These are phyloP conservation scores for Alternaria sp. DNA, from an alignment of 2,329 filamentous ascomycete genomes.

Conservation along the genomic window DNA sequence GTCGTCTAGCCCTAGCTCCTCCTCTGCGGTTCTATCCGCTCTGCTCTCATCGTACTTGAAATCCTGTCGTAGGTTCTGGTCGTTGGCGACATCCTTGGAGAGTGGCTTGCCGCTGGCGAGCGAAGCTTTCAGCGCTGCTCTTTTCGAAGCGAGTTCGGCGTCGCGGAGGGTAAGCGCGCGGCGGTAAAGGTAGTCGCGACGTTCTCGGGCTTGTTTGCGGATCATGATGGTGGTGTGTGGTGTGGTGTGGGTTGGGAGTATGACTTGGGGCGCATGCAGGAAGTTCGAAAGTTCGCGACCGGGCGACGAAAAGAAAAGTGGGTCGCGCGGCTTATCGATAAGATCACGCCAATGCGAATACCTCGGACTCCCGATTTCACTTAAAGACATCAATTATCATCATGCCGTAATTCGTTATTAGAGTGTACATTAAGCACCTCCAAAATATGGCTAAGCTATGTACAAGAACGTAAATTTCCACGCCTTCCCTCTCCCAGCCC, in stretches of 20 bases:
- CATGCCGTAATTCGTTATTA: no score
- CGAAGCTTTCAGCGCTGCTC: slow-evolving; percentile 83
- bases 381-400: neutral
- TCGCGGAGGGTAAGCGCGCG: slow-evolving; percentile 78
- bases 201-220: slow-evolving; percentile 71
- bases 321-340: slow-evolving; percentile 14
- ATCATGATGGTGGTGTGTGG: slow-evolving; percentile 26
- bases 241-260: neutral
- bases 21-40: slow-evolving; percentile 69
- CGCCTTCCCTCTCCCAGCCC: neutral
- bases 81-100: slow-evolving; percentile 81
- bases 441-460: fast-evolving
- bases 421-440: fast-evolving
- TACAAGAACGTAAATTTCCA: neutral
- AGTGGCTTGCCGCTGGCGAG: slow-evolving; percentile 88
- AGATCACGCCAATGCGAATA: neutral
- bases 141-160: slow-evolving; percentile 90
- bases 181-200: slow-evolving; percentile 81
- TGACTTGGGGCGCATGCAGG: neutral
- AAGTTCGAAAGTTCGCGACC: slow-evolving; percentile 7
- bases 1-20: slow-evolving; percentile 79
- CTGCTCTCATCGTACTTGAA: slow-evolving; percentile 92
- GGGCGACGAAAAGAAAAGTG: slow-evolving; percentile 10
- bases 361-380: slow-evolving; percentile 9
- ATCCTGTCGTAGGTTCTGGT: slow-evolving; percentile 82